phyloP scores from a whole-genome alignment of 805 yeast genomes.

The Jamesozyma hellenica region DNA sequence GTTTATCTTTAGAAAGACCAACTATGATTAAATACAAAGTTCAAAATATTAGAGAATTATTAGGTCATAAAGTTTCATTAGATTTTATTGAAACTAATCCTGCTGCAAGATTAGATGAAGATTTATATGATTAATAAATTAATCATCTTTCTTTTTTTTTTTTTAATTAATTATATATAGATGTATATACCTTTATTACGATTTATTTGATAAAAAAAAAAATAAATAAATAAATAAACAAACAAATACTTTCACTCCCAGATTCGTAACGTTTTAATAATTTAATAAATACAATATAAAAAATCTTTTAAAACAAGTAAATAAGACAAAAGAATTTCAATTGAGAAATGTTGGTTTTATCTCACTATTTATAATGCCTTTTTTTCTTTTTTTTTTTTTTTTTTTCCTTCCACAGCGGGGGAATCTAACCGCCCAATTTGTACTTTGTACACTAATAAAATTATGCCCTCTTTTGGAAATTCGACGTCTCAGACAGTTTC shows the following conservation, averaged over 20 bases:
- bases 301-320: too few relatives aligned
- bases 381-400: too few relatives aligned
- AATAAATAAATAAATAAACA: neutral
- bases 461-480: too few relatives aligned
- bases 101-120: conserved; percentile 92
- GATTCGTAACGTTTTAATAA: neutral
- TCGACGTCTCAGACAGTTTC: too few relatives aligned
- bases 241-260: neutral
- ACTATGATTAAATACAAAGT: conserved; percentile 98
- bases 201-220: neutral
- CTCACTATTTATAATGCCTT: too few relatives aligned
- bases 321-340: too few relatives aligned
- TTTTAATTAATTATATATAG: neutral
- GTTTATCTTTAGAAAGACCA: conserved; percentile 93
- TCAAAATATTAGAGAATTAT: conserved; percentile 86
- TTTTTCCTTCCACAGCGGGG: too few relatives aligned
- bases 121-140: conserved; percentile 31
- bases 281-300: neutral
- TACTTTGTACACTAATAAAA: too few relatives aligned
- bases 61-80: conserved; percentile 93
- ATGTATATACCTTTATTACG: neutral
- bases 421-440: too few relatives aligned
- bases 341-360: too few relatives aligned
- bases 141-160: neutral
- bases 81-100: conserved; percentile 94